These are phyloP conservation scores for Suillus alpinus DNA, from an alignment of 768 basidiomycete species.

Conservation along the genomic window DNA sequence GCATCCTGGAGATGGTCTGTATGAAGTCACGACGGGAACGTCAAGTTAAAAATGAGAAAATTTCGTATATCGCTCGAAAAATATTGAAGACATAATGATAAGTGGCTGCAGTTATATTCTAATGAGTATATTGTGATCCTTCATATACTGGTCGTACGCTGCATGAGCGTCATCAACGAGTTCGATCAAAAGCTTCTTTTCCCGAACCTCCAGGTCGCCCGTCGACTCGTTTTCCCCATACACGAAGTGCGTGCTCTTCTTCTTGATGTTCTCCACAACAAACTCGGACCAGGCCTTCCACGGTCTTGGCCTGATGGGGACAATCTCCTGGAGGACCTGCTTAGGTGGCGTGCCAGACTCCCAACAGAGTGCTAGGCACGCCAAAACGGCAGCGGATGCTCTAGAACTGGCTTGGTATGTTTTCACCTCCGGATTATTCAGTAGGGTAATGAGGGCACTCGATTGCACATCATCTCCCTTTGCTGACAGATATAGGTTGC, in stretches of 20 bases:
- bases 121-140: not conserved
- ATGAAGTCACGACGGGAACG: constrained; percentile 57
- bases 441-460: not conserved
- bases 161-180: not conserved
- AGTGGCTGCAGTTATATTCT: too few species aligned
- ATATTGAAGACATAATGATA: not conserved
- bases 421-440: constrained; percentile 1
- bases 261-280: not conserved
- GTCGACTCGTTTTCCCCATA: not conserved
- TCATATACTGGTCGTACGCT: not conserved
- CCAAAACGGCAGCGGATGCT: not conserved
- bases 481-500: constrained; percentile 26
- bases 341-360: not conserved
- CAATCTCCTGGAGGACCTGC: not conserved
- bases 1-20: constrained; percentile 59
- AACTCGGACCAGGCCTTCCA: not conserved
- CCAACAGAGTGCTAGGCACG: constrained; percentile 1
- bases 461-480: not conserved
- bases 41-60: not conserved
- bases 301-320: not conserved
- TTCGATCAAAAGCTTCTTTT: not conserved
- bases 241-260: not conserved
- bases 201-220: not conserved
- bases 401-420: not conserved
- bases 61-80: not conserved